Percentiles rank a stretch among this genome's conserved stretches.
Evolutionary conservation across 192 early-diverging fungal species (phyloP).

Genomic region (Coemansia furcata): DNA sequence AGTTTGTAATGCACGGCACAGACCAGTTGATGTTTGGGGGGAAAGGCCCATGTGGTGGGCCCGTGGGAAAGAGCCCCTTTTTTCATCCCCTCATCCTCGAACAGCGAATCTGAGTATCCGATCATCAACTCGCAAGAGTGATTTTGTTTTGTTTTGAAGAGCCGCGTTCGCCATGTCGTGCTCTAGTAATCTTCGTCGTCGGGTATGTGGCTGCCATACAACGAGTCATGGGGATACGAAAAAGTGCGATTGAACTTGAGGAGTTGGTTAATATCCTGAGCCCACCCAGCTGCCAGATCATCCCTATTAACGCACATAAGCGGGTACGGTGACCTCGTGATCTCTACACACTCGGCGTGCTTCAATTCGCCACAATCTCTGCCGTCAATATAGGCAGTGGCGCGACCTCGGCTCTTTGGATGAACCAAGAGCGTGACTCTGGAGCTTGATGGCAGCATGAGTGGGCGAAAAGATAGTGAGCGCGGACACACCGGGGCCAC

Average conservation of each 20-base stretch:
- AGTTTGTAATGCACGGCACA: not conserved
- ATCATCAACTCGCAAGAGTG: not conserved
- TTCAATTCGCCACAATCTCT: constrained; percentile 66
- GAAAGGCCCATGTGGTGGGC: not conserved
- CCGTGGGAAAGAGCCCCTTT: not conserved
- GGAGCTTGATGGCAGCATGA: constrained; percentile 70
- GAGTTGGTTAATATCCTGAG: constrained; percentile 78
- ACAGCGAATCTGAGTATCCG: not conserved
- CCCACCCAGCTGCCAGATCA: constrained; percentile 70
- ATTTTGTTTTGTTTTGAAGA: too few species aligned
- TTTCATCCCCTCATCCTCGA: not conserved
- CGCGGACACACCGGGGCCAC: constrained; percentile 82
- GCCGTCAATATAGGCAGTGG: constrained; percentile 78
- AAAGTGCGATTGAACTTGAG: constrained; percentile 82
- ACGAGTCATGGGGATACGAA: constrained; percentile 44
- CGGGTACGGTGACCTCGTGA: constrained; percentile 64
- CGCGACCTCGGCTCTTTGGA: constrained; percentile 56
- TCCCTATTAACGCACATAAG: constrained; percentile 74
- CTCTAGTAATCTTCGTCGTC: not conserved
- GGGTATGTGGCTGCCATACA: constrained; percentile 19
- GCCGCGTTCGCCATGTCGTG: not conserved
- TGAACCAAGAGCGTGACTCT: constrained; percentile 63
- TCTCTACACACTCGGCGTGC: constrained; percentile 60
- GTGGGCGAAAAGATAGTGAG: constrained; percentile 80
- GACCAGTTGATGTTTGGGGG: not conserved